Base-by-base conservation (phyloP, 345 rosid genomes). In the Syzygium grande region DNA sequence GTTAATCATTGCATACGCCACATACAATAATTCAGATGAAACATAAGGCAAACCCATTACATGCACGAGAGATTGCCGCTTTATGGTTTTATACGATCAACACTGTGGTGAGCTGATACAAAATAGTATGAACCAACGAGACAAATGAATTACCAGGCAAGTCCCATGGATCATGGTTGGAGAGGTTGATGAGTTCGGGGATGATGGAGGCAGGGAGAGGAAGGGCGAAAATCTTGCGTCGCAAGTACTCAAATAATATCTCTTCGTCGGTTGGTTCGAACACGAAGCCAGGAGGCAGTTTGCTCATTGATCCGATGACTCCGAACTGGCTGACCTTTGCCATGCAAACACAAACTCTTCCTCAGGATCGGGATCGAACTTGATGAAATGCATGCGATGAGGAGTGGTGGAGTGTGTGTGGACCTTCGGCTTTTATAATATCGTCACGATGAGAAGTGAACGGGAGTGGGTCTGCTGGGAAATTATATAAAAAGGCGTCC, bases 211-310 rank as follows among this genome's bases (percentile, higher is more conserved):
- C 78, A 7, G 88, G 88, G 34, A 58, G 85, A 11, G 88, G 88
- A 55, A 83, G 85, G 23, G 77, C 41, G 23, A 80, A 79, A 29
- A 80, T 52, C 53, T 87, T 87, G 68, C 85, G 77, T 58, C 61
- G 49, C 85, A 87, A 84, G 53, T 87, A 87, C 54, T 87, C 84
- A 23, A 87, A 80, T 41, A 87, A 51, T 9, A 87, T 63, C 78
- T 87, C 88, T 54, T 87, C 88, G 29, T 87, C 88, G 9, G 88
- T 87, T 14, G 88, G 88, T 65, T 87, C 84, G 46, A 87, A 87
- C 56, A 52, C 19, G 22, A 87, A 87, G 38, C 88, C 88, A 38
- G 88, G 88, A 54, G 88, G 88, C 56, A 87, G 56, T 29, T 83
- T 29, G 30, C 19, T 79, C 85, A 73, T 65, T n/a, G 56, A 41